Evolutionary conservation across 2,329 filamentous ascomycete genomes (phyloP), one percentile per base, ranked within the genome.

Genomic region (Penicillium capsulatum): DNA sequence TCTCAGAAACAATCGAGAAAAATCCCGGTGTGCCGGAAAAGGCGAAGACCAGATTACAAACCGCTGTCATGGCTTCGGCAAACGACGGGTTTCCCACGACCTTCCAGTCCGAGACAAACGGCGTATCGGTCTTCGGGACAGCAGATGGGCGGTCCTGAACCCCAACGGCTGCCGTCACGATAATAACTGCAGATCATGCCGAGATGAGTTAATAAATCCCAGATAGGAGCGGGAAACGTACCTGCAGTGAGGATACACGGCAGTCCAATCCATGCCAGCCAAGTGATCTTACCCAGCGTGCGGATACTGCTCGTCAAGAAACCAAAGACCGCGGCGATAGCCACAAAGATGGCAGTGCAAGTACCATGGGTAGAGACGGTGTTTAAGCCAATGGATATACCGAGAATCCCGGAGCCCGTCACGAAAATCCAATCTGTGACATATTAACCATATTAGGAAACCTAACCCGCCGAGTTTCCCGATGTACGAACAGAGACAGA

Each of bases 381-480:
- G 43, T 71, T 71, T 4, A 71, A 47, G 0, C 50, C 63, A 22
- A 69, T 70, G 0, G 66, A 70, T 2, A 64, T 52, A 11, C 48
- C 44, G 14, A 51, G 38, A 46, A 51, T 51, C 19, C 48, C 48
- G 15, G 48, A 51, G 17, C 48, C 48, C 6, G 48, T 46, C 11
- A 38, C 36, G 13, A 51, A 51, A 14, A 47, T 38, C 48, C 48
- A 51, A 38, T 43, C 48, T 51, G 20, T 4, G 0, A 8, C 15
- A 11, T 11, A 17, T 3, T 11, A 14, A 31, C 9, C 26, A 35
- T 8, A 31, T n/a, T n/a, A 19, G 11, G 7, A 15, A n/a, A n/a
- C n/a, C n/a, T n/a, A n/a, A n/a, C n/a, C n/a, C n/a, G n/a, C n/a
- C n/a, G n/a, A n/a, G n/a, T n/a, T n/a, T n/a, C 16, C 15, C 19